Percentiles rank a stretch among this genome's conserved stretches.
These are phyloP conservation scores for Conticribra weissflogii DNA, from an alignment of 108 stramenopile species.

Conservation along the genomic window DNA sequence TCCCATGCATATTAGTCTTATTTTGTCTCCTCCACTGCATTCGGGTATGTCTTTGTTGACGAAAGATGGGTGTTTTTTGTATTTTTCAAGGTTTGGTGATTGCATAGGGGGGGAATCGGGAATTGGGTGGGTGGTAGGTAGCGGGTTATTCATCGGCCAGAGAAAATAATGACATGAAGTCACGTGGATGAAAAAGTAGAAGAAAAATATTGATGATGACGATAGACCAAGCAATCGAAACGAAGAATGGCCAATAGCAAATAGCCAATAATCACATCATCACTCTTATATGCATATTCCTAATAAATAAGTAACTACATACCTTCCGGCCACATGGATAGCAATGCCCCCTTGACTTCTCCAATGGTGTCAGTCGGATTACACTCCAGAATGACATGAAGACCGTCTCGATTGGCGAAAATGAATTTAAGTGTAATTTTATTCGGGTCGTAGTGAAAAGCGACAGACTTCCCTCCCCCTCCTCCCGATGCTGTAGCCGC, in stretches of 20 bases:
- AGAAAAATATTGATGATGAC: neutral
- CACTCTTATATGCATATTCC: neutral
- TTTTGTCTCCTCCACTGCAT: slow-evolving; percentile 66
- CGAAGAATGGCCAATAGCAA: too few relatives aligned
- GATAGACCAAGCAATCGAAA: too few relatives aligned
- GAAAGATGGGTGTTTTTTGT: too few relatives aligned
- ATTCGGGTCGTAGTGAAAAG: slow-evolving; percentile 64
- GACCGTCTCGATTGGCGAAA: slow-evolving; percentile 85
- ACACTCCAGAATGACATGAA: slow-evolving; percentile 77
- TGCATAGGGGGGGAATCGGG: too few relatives aligned
- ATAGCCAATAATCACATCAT: slow-evolving; percentile 7
- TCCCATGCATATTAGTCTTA: slow-evolving; percentile 90
- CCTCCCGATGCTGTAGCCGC: too few relatives aligned
- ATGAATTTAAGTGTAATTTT: slow-evolving; percentile 83
- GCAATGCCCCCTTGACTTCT: slow-evolving; percentile 77
- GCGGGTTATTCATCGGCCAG: too few relatives aligned
- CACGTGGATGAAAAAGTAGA: neutral
- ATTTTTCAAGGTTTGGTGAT: too few relatives aligned
- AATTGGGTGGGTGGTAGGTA: too few relatives aligned
- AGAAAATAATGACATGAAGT: too few relatives aligned
- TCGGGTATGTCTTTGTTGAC: slow-evolving; percentile 55
- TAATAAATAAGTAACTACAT: slow-evolving; percentile 31
- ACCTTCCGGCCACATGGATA: slow-evolving; percentile 87
- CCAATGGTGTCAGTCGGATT: slow-evolving; percentile 75
- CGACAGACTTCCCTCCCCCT: neutral